Evolutionary conservation across 495 filamentous ascomycete species (phyloP).

Genomic region (Chaetomium cochliodes): DNA sequence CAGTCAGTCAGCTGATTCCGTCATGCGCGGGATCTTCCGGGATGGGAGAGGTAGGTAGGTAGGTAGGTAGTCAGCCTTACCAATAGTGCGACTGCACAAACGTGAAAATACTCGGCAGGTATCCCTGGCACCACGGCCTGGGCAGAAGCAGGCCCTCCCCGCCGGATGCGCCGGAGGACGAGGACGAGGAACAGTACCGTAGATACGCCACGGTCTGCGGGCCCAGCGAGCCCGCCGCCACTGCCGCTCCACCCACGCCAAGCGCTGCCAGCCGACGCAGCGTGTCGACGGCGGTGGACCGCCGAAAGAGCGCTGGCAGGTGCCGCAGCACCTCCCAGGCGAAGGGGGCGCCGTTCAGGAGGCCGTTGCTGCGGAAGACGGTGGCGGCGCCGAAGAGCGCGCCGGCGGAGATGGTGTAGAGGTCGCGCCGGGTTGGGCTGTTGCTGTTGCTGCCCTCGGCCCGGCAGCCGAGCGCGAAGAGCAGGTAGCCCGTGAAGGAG

Average conservation of each 20-base stretch:
- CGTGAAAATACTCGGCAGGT: conserved; percentile 79
- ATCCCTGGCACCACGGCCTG: conserved; percentile 71
- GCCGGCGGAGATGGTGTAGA: conserved; percentile 57
- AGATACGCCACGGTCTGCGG: conserved; percentile 77
- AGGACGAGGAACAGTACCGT: conserved; percentile 64
- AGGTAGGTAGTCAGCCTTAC: conserved; percentile 48
- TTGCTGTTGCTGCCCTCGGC: conserved; percentile 7
- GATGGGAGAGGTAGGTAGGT: too few relatives aligned
- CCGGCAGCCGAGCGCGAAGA: conserved; percentile 61
- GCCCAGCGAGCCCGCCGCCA: conserved; percentile 62
- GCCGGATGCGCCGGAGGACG: conserved; percentile 26
- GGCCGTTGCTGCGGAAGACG: conserved; percentile 79
- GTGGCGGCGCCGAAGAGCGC: conserved; percentile 70
- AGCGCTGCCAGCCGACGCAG: conserved; percentile 54
- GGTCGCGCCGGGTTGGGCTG: conserved; percentile 34
- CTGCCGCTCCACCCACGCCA: conserved; percentile 61
- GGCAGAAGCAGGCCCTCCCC: conserved; percentile 13
- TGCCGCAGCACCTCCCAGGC: conserved; percentile 45
- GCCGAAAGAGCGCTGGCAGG: conserved; percentile 46
- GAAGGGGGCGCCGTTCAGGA: conserved; percentile 71
- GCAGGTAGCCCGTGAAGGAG: conserved; percentile 67
- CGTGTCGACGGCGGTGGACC: conserved; percentile 28
- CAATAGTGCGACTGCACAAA: conserved; percentile 91
- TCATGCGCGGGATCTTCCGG: not conserved
- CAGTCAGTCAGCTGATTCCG: not conserved